These are phyloP conservation scores for Exsudoporus frostii DNA, from an alignment of 768 basidiomycete species.

Conservation along the genomic window DNA sequence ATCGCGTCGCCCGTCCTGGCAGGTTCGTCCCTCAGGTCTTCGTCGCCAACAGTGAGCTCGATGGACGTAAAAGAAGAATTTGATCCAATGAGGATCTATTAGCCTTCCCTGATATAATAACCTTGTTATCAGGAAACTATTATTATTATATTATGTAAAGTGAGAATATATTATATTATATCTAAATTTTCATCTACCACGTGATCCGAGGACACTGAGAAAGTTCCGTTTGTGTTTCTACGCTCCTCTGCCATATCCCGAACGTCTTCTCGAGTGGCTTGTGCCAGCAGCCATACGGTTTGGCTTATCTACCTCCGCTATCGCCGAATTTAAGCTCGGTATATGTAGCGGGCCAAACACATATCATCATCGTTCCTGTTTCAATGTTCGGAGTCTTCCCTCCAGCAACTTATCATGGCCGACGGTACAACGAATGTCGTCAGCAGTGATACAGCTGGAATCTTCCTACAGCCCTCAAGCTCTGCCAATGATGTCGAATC, in stretches of 20 bases:
- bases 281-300: neutral
- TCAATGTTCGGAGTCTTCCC: neutral
- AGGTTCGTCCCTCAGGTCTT: slow-evolving; percentile 13
- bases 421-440: neutral
- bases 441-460: neutral
- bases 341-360: slow-evolving; percentile 8
- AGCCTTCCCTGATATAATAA: slow-evolving; percentile 17
- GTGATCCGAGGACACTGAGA: neutral
- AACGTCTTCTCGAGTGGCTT: neutral
- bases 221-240: neutral
- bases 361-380: slow-evolving; percentile 6
- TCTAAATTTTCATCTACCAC: slow-evolving; percentile 1
- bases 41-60: slow-evolving; percentile 23
- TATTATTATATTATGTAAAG: slow-evolving; percentile 11
- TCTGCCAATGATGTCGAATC: slow-evolving; percentile 12
- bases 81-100: slow-evolving; percentile 25
- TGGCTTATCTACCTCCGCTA: neutral
- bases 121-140: slow-evolving; percentile 17
- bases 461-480: neutral
- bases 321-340: neutral
- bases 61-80: slow-evolving; percentile 34
- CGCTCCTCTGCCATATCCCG: neutral
- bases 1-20: slow-evolving; percentile 18
- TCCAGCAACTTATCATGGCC: slow-evolving; percentile 16
- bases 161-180: slow-evolving; percentile 3